These are phyloP conservation scores for Ophiosphaerella korrae DNA, from an alignment of 2,329 filamentous ascomycete species.

Conservation along the genomic window DNA sequence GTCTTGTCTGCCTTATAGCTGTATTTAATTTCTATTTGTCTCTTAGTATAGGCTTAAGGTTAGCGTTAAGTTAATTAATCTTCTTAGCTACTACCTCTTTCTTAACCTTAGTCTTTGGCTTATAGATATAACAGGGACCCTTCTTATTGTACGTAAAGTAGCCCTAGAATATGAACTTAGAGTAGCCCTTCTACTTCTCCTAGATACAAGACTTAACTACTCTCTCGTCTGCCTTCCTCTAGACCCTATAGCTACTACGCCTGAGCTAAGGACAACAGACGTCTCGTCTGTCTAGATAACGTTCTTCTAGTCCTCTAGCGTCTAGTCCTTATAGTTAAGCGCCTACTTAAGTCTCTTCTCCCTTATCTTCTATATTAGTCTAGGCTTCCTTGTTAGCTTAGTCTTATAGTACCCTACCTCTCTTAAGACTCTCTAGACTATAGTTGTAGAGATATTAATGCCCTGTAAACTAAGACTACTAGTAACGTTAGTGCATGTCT, in stretches of 20 bases:
- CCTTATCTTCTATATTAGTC: too few relatives aligned
- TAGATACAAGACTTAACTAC: conserved; percentile 11
- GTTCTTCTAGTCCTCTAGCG: conserved; percentile 13
- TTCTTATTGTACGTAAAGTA: neutral
- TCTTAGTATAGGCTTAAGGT: conserved; percentile 11
- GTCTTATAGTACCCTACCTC: too few relatives aligned
- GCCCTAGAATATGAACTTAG: neutral
- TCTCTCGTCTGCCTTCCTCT: conserved; percentile 8
- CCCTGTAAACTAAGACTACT: neutral
- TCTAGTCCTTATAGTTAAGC: too few relatives aligned
- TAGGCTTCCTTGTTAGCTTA: too few relatives aligned
- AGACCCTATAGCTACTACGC: conserved; percentile 6
- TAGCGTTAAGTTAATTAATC: conserved; percentile 9
- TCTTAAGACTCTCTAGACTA: neutral
- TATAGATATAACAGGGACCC: conserved; percentile 7
- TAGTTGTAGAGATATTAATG: neutral
- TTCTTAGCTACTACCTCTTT: conserved; percentile 1
- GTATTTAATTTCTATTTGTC: conserved; percentile 12
- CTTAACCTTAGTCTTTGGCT: neutral
- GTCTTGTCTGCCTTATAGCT: conserved; percentile 2
- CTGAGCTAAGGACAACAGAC: neutral
- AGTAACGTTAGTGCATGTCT: neutral
- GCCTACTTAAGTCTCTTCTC: too few relatives aligned
- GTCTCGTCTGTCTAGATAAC: conserved; percentile 10
- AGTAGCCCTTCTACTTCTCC: conserved; percentile 15